Percentiles rank a stretch among this genome's conserved stretches.
phyloP scores from a whole-genome alignment of 495 filamentous ascomycete species.

The Xylaria sp. region DNA sequence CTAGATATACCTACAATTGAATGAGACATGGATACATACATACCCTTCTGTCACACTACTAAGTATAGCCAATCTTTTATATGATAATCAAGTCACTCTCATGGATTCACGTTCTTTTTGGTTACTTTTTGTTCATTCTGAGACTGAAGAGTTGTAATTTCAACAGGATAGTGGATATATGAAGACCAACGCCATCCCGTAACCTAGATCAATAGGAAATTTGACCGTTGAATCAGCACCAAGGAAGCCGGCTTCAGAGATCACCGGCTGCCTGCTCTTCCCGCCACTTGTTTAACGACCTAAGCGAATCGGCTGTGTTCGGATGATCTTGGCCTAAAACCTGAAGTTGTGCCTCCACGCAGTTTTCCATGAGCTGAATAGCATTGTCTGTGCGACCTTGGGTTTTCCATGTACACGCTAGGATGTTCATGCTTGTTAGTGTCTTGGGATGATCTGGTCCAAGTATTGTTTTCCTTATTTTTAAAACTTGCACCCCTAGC shows the following conservation, averaged over 20 bases:
- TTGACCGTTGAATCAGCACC: background rate
- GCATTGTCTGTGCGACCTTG: slow-evolving; percentile 43
- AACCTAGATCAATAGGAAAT: background rate
- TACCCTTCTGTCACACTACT: background rate
- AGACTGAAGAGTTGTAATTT: background rate
- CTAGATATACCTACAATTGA: background rate
- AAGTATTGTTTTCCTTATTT: slow-evolving; percentile 41
- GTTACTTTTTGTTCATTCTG: background rate
- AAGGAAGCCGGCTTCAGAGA: background rate
- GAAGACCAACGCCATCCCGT: background rate
- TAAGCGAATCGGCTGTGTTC: background rate
- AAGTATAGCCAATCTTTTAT: background rate
- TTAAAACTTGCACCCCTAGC: slow-evolving; percentile 45
- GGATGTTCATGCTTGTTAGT: slow-evolving; percentile 49
- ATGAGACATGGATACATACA: background rate
- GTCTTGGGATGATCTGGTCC: slow-evolving; percentile 52
- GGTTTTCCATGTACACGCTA: slow-evolving; percentile 42
- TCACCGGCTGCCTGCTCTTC: background rate
- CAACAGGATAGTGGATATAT: background rate
- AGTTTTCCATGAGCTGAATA: slow-evolving; percentile 35
- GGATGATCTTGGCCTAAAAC: slow-evolving; percentile 4
- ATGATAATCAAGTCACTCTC: background rate
- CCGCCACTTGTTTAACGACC: background rate
- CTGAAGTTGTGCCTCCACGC: slow-evolving; percentile 18
- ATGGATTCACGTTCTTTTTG: background rate